Evolutionary conservation across 1,284 basidiomycete species (phyloP).

Genomic region (Ceratobasidium sp.): DNA sequence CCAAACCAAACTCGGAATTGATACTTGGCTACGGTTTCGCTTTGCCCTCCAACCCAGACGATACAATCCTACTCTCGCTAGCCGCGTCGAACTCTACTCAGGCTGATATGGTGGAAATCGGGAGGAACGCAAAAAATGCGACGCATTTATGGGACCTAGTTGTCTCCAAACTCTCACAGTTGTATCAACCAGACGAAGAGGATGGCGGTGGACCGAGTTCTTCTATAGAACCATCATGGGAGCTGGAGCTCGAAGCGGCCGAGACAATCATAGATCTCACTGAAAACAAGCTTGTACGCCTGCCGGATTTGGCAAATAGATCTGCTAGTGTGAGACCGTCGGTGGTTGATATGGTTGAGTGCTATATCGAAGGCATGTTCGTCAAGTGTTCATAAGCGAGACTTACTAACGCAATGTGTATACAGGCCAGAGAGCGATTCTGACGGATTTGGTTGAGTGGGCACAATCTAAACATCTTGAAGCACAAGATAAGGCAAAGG

Average conservation of each 20-base stretch:
- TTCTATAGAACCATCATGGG: slow-evolving; percentile 53
- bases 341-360: slow-evolving; percentile 45
- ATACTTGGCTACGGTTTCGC: slow-evolving; percentile 91
- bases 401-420: neutral
- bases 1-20: slow-evolving; percentile 86
- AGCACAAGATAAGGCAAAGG: slow-evolving; percentile 21
- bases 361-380: slow-evolving; percentile 46
- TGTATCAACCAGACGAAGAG: slow-evolving; percentile 49
- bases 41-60: slow-evolving; percentile 78
- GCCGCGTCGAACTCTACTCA: slow-evolving; percentile 57
- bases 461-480: slow-evolving; percentile 10
- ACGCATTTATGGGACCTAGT: slow-evolving; percentile 66
- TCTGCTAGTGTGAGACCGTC: slow-evolving; percentile 48
- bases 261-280: slow-evolving; percentile 73
- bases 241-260: slow-evolving; percentile 63
- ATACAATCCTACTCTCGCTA: slow-evolving; percentile 82
- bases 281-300: slow-evolving; percentile 62
- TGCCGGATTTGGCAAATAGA: slow-evolving; percentile 56
- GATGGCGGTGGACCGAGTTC: slow-evolving; percentile 53
- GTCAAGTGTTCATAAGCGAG: neutral
- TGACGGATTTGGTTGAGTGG: slow-evolving; percentile 44
- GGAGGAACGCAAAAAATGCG: slow-evolving; percentile 53
- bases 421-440: slow-evolving; percentile 47
- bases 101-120: slow-evolving; percentile 68
- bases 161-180: slow-evolving; percentile 57